Conservation (phyloP, 768 basidiomycete species). For the Lentinula raphanica region DNA sequence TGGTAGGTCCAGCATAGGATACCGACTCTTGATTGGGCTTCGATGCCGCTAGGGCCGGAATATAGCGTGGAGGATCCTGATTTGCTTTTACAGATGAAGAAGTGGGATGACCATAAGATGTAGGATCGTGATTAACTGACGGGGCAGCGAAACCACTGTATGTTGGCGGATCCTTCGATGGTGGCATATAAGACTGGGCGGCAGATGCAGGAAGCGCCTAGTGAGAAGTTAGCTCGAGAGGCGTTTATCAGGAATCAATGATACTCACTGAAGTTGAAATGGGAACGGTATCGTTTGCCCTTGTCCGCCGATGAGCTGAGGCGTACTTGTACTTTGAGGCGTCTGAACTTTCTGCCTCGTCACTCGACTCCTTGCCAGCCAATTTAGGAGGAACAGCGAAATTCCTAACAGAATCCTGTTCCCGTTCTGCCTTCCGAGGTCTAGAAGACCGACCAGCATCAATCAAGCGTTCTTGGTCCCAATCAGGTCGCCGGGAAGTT, state of each 20-base stretch:
- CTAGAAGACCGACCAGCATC: constrained; percentile 11
- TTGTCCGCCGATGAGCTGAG: constrained; percentile 26
- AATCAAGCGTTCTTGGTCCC: constrained; percentile 11
- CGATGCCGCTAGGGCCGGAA: background rate
- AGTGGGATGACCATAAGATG: background rate
- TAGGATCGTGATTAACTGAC: background rate
- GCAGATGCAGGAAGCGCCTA: background rate
- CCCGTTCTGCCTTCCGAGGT: constrained; percentile 18
- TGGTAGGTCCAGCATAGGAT: background rate
- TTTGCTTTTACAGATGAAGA: background rate
- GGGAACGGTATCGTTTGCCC: constrained; percentile 26
- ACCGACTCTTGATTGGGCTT: background rate
- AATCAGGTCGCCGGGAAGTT: constrained; percentile 12
- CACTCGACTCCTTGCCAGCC: constrained; percentile 26
- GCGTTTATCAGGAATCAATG: background rate
- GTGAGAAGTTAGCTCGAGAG: background rate
- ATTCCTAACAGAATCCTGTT: background rate
- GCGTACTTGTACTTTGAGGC: constrained; percentile 19
- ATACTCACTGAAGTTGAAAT: constrained; percentile 8
- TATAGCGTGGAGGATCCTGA: background rate
- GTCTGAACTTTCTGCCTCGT: constrained; percentile 30
- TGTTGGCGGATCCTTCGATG: background rate
- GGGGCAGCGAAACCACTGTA: background rate
- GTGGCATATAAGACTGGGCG: background rate
- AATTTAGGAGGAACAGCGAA: background rate